Base-by-base conservation (phyloP, 1,284 basidiomycete genomes). In the Ceratobasidium sp. region DNA sequence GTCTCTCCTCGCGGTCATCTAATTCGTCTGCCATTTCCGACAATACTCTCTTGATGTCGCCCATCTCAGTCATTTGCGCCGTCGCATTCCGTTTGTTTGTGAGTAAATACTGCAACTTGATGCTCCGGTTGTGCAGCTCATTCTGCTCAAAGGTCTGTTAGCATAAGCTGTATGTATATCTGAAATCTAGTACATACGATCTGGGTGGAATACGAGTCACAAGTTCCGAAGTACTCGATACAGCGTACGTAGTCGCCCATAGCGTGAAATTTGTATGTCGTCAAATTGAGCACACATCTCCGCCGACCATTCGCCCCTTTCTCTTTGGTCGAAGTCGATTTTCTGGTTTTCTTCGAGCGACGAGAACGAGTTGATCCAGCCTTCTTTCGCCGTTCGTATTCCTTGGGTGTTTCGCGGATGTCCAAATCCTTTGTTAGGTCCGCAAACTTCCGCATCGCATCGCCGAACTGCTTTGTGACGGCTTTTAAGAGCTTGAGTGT, bases 181-280 rank as follows among this genome's bases (percentile, higher is more conserved):
- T n/a, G n/a, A n/a, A n/a, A n/a, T n/a, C n/a, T n/a, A n/a, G n/a
- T n/a, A n/a, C n/a, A n/a, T n/a, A 87, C 86, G 18, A 80, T 78
- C 49, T 86, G 83, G 0, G 84, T 86, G 0, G 82, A 82, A 55
- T 83, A 85, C 18, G 80, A 84, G 58, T 88, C 87, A 0, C 84
- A 85, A 0, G 85, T 86, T 0, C 86, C 85, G 61, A 82, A 83
- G 0, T n/a, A n/a, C n/a, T n/a, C n/a, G 42, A 70, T 13, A 77
- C 64, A 10, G 88, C 86, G 0, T 82, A 78, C 0, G 77, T 86
- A 86, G 68, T 87, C 83, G 0, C 84, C 82, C 0, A 87, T 78
- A 0, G 80, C 69, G 76, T 87, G 86, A 0, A 83, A 77, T 71
- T 88, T 87, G 78, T 82, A 81, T 0, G 84, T 85, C 6, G 79